These are phyloP conservation scores for Avicennia marina DNA, from an alignment of 257 asterid genomes.

Conservation along the genomic window DNA sequence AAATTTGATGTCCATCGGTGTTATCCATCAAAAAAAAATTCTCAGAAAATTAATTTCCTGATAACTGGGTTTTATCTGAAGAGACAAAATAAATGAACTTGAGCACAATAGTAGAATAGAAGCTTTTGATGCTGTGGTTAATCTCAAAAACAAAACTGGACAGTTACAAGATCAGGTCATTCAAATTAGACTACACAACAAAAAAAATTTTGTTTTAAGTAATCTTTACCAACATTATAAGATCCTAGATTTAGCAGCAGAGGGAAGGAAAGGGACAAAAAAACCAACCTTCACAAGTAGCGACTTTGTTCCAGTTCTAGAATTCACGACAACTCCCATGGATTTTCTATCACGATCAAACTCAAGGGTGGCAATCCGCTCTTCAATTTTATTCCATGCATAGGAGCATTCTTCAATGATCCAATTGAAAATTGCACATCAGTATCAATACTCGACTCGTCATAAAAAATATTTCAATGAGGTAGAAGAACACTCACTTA, in stretches of 20 bases:
- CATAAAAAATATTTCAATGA: background rate
- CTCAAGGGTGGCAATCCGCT: conserved; percentile 94
- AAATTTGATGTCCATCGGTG: background rate
- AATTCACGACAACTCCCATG: conserved; percentile 86
- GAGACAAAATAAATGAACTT: background rate
- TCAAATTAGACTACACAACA: too few species aligned
- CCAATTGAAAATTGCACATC: conserved; percentile 20
- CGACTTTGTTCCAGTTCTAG: conserved; percentile 55
- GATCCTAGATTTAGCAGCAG: conserved; percentile 1
- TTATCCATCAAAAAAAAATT: background rate
- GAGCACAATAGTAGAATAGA: background rate
- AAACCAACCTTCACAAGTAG: conserved; percentile 77
- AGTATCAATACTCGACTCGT: conserved; percentile 7
- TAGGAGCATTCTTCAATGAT: conserved; percentile 57
- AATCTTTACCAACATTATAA: too few species aligned
- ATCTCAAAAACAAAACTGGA: background rate
- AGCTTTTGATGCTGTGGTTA: background rate
- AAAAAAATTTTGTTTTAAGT: too few species aligned
- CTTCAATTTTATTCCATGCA: conserved; percentile 66
- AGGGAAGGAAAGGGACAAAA: background rate
- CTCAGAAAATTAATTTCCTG: background rate
- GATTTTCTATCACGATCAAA: conserved; percentile 98
- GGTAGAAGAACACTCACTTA: conserved; percentile 48
- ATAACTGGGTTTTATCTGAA: background rate
- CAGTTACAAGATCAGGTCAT: too few species aligned